Percentiles rank a stretch among this genome's conserved stretches.
These are phyloP conservation scores for Cladosporium oxysporum DNA, from an alignment of 2,329 filamentous ascomycete genomes.

Conservation along the genomic window DNA sequence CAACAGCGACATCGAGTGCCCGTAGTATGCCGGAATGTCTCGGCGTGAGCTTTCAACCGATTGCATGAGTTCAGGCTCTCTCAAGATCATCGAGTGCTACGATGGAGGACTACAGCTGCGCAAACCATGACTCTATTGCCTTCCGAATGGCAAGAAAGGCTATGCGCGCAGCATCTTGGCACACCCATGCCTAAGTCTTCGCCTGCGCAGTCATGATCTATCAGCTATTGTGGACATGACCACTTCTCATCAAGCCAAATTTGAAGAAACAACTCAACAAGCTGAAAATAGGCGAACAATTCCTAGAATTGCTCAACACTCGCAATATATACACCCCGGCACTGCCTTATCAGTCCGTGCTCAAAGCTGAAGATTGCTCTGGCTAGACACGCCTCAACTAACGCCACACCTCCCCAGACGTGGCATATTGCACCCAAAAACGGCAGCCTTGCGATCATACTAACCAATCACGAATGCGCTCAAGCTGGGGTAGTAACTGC, in stretches of 20 bases:
- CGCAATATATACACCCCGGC: background rate
- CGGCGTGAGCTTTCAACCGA: background rate
- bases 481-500: background rate
- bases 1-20: background rate
- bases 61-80: background rate
- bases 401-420: background rate
- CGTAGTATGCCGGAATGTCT: background rate
- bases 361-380: background rate
- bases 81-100: background rate
- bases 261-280: background rate
- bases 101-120: background rate
- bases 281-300: background rate
- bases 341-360: constrained; percentile 8
- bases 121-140: background rate
- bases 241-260: background rate
- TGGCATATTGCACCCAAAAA: background rate
- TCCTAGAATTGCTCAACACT: background rate
- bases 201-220: background rate
- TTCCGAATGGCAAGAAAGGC: background rate
- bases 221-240: background rate
- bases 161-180: background rate
- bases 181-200: background rate
- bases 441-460: background rate
- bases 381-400: background rate
- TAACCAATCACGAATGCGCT: background rate